A percentile compares a stretch with the other conserved stretches of the same genome.
Conservation (phyloP, 495 filamentous ascomycete species). For the Hypoxylon perforatum region DNA sequence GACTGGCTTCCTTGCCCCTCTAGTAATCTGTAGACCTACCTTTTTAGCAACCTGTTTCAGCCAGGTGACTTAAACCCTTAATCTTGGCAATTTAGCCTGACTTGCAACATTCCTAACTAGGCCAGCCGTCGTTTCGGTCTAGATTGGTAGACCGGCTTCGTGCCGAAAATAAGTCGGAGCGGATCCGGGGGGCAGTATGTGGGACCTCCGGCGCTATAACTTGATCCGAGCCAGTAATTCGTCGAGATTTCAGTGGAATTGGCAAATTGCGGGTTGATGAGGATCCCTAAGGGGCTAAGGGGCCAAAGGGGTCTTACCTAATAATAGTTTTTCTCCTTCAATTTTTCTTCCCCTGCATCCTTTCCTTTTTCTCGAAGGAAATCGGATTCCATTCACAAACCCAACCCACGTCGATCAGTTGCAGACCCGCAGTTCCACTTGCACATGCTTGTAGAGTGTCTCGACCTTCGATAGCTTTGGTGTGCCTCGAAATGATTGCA, state of each 20-base stretch:
- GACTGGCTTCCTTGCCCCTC: conserved; percentile 5
- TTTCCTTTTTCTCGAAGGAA: conserved; percentile 3
- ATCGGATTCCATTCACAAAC: conserved; percentile 21
- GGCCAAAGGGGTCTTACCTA: conserved; percentile 24
- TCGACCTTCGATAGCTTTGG: conserved; percentile 29
- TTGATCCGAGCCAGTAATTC: conserved; percentile 33
- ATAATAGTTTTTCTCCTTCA: conserved; percentile 15
- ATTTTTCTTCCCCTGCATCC: not conserved
- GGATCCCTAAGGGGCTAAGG: not conserved
- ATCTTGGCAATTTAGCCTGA: conserved; percentile 43
- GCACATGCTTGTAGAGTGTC: conserved; percentile 36
- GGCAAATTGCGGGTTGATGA: conserved; percentile 32
- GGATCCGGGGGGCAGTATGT: conserved; percentile 29
- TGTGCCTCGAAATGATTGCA: conserved; percentile 31
- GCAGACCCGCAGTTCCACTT: conserved; percentile 35
- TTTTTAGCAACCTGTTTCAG: conserved; percentile 29
- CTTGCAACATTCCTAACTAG: conserved; percentile 43
- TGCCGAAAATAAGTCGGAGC: conserved; percentile 45
- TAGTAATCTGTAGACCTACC: conserved; percentile 25
- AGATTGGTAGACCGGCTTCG: conserved; percentile 35
- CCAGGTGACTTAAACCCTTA: conserved; percentile 35
- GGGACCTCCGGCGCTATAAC: conserved; percentile 35
- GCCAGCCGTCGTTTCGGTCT: conserved; percentile 32
- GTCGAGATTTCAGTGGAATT: conserved; percentile 29
- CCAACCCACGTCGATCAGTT: conserved; percentile 33